Evolutionary conservation across 768 basidiomycete genomes (phyloP).

Genomic region (Phanerochaete sordida): DNA sequence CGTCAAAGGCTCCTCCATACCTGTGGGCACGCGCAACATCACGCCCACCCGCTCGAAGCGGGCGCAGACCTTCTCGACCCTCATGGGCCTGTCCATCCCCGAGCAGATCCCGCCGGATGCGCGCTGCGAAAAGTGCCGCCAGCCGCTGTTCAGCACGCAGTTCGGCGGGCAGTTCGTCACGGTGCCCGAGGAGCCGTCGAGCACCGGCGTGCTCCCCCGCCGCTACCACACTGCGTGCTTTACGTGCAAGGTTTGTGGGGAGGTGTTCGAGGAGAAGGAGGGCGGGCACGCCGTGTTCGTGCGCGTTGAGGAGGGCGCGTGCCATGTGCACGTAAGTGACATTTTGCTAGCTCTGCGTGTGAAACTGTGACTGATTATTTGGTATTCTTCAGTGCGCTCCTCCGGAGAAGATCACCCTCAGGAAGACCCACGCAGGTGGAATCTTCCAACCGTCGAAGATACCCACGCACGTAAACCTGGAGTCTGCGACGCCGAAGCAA

Average conservation of each 20-base stretch:
- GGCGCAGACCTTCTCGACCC: constrained; percentile 7
- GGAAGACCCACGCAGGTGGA: constrained; percentile 14
- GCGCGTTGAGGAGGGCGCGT: constrained; percentile 58
- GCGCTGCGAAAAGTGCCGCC: constrained; percentile 58
- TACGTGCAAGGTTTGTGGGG: constrained; percentile 63
- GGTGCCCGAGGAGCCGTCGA: constrained; percentile 48
- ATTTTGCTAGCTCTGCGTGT: constrained; percentile 1
- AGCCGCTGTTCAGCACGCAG: constrained; percentile 51
- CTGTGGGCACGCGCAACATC: constrained; percentile 1
- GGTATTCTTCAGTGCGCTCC: constrained; percentile 39
- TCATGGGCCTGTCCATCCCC: constrained; percentile 22
- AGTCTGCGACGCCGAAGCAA: constrained; percentile 19
- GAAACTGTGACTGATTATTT: background rate
- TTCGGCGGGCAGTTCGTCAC: constrained; percentile 69
- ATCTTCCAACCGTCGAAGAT: constrained; percentile 12
- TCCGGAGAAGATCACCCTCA: constrained; percentile 38
- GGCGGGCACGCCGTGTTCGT: constrained; percentile 72
- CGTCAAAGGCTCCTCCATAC: background rate
- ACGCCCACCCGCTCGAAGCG: constrained; percentile 26
- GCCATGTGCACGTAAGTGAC: constrained; percentile 56
- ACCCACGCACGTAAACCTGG: constrained; percentile 8
- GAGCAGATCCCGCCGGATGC: constrained; percentile 36
- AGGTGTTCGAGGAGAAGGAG: constrained; percentile 55
- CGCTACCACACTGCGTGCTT: constrained; percentile 77
- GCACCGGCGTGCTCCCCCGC: constrained; percentile 43